Base-by-base conservation (phyloP, 805 yeast genomes). In the Barnettozyma wickerhamii region DNA sequence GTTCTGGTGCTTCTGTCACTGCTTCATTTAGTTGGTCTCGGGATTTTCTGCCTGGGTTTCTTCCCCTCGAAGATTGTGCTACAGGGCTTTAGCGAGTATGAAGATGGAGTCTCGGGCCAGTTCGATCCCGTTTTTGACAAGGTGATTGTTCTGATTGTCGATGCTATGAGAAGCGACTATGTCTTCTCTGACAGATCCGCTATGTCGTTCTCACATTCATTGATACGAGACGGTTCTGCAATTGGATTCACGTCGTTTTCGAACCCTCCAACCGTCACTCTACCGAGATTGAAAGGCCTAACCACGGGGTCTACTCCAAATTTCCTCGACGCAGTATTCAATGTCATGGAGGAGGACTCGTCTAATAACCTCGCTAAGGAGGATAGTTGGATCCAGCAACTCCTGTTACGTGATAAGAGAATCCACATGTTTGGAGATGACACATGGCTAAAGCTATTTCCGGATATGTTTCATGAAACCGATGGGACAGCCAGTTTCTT, bases 251-350 rank as follows among this genome's bases (percentile, higher is more conserved):
- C 99, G 0, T 96, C 96, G 0, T 85, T 71, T 58, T 82, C 96
- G 1, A 84, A 85, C 48, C 98, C 99, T 2, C 99, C 99, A 3
- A 93, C 99, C 0, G 99, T 93, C 9, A 93, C 99, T 0, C 66
- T 93, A 29, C 99, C 99, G 0, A 73, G 99, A 44, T 68, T 93
- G 38, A 93, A 93, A 62, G 96, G 96, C 7, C 75, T 90, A 19
- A 86, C 97, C 0, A 88, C 97, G 0, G 99, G 99, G 0, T 84
- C 96, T 0, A 82, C 96, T 0, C 97, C 99, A 0, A 89, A 79
- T 55, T 93, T 93, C 53, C 68, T 93, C 36, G 99, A 93, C 63
- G 98, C 98, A 0, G 87, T 93, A 19, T 69, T 93, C 37, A 93
- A 93, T 53, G 85, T 93, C 21, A 95, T 96, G 2, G 98, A 93